Evolutionary conservation across 225 moss, liverwort and hornwort species (phyloP).

Genomic region (Bryum argenteum): DNA sequence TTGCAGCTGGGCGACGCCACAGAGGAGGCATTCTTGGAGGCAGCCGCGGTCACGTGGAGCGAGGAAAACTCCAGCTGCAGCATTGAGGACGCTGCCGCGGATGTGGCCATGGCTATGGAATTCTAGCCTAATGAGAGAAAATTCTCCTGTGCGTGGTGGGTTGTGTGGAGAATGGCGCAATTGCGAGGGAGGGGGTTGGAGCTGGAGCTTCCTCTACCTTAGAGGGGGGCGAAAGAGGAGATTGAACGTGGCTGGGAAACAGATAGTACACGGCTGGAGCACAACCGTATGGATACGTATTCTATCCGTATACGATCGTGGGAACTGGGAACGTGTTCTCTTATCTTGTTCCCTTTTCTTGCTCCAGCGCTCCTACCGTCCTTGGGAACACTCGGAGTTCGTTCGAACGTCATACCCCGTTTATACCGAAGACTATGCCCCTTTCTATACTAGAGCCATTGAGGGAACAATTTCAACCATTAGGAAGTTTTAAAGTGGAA

Average conservation of each 20-base stretch:
- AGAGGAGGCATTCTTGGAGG: not conserved
- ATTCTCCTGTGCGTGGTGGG: not conserved
- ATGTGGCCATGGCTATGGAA: constrained; percentile 42
- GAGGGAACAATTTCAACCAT: too few relatives aligned
- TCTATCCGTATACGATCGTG: constrained; percentile 23
- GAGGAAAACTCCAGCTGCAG: constrained; percentile 62
- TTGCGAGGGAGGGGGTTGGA: not conserved
- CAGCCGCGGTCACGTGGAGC: constrained; percentile 21
- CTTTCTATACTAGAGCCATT: too few relatives aligned
- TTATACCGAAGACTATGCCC: too few relatives aligned
- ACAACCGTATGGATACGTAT: not conserved
- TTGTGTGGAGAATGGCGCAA: not conserved
- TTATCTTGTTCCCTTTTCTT: constrained; percentile 31
- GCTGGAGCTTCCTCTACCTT: not conserved
- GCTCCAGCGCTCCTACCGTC: too few relatives aligned
- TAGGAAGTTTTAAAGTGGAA: too few relatives aligned
- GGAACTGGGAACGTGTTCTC: not conserved
- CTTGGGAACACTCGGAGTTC: not conserved
- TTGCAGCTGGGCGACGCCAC: not conserved
- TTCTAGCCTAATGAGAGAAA: too few relatives aligned
- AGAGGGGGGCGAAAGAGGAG: not conserved
- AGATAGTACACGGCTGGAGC: constrained; percentile 30
- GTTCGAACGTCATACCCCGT: too few relatives aligned
- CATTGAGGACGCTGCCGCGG: constrained; percentile 68
- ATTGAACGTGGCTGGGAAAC: constrained; percentile 4